phyloP scores from a whole-genome alignment of 2,329 filamentous ascomycete genomes.

The Hawksworthiomyces lignivorus region DNA sequence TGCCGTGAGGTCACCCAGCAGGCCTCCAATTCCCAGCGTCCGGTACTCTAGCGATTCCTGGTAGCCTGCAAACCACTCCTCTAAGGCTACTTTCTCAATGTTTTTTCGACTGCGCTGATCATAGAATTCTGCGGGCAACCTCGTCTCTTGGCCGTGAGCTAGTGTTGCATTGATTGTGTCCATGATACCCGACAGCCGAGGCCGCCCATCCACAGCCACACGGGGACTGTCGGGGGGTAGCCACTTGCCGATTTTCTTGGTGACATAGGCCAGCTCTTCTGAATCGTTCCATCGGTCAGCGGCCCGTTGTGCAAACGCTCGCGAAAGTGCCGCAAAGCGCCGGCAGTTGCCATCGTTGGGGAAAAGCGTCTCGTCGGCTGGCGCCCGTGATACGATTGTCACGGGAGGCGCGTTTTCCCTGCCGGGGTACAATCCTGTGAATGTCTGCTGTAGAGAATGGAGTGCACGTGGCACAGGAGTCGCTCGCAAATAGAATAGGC shows the following conservation, averaged over 20 bases:
- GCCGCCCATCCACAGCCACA: constrained; percentile 77
- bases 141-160: constrained; percentile 74
- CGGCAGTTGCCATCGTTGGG: constrained; percentile 71
- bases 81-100: too few relatives aligned
- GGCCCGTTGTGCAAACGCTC: constrained; percentile 64
- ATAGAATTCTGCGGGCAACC: constrained; percentile 80
- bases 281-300: constrained; percentile 68
- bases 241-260: constrained; percentile 69
- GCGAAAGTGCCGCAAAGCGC: constrained; percentile 60
- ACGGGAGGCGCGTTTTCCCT: constrained; percentile 42
- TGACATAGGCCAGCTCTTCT: constrained; percentile 77
- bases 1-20: constrained; percentile 76
- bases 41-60: constrained; percentile 79
- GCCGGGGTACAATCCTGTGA: constrained; percentile 66
- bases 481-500: constrained; percentile 61
- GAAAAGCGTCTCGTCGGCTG: constrained; percentile 68
- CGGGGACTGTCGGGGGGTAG: constrained; percentile 64
- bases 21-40: constrained; percentile 74
- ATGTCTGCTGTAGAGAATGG: constrained; percentile 68
- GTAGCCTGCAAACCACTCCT: constrained; percentile 55
- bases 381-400: constrained; percentile 57
- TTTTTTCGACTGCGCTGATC: constrained; percentile 53
- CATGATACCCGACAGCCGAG: constrained; percentile 82
- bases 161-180: constrained; percentile 86
- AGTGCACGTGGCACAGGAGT: constrained; percentile 69